phyloP scores from a whole-genome alignment of 306 rosid species.

The Lathyrus oleraceus region DNA sequence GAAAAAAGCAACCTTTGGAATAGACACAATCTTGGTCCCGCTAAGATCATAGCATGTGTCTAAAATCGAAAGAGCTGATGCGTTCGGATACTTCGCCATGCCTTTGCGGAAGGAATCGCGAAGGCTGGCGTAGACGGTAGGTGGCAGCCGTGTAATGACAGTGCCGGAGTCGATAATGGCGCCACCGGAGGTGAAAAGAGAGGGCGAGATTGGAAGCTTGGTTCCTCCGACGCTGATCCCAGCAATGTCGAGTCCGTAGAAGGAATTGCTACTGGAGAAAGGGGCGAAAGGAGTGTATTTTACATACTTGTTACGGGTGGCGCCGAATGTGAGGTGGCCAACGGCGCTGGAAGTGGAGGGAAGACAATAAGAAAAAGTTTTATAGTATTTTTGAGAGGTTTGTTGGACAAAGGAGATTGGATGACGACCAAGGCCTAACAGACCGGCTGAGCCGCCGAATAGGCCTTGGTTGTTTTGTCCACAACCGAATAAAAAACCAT shows the following conservation, averaged over 20 bases:
- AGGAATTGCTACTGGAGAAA: slow-evolving; percentile 25
- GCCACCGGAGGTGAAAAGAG: slow-evolving; percentile 50
- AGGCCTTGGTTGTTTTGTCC: slow-evolving; percentile 75
- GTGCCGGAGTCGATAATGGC: slow-evolving; percentile 79
- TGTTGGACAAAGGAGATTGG: slow-evolving; percentile 66
- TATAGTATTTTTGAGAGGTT: slow-evolving; percentile 50
- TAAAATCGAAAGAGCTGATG: slow-evolving; percentile 35
- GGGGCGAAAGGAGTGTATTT: slow-evolving; percentile 56
- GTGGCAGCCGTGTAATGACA: slow-evolving; percentile 62
- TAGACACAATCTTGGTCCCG: background rate
- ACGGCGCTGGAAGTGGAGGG: slow-evolving; percentile 58
- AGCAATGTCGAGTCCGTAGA: slow-evolving; percentile 51
- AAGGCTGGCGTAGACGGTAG: slow-evolving; percentile 52
- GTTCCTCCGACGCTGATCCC: slow-evolving; percentile 48
- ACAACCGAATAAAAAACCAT: slow-evolving; percentile 59
- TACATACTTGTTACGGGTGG: background rate
- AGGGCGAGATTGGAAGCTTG: slow-evolving; percentile 39
- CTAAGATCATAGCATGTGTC: slow-evolving; percentile 77
- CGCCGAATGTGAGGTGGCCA: slow-evolving; percentile 56
- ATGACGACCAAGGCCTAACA: slow-evolving; percentile 79
- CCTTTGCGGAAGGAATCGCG: slow-evolving; percentile 35
- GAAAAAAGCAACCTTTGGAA: slow-evolving; percentile 53
- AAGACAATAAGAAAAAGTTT: slow-evolving; percentile 70
- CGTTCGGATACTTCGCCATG: slow-evolving; percentile 50
- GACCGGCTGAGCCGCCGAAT: slow-evolving; percentile 60